Evolutionary conservation across 495 filamentous ascomycete genomes (phyloP).

Genomic region (Viridothelium virens): DNA sequence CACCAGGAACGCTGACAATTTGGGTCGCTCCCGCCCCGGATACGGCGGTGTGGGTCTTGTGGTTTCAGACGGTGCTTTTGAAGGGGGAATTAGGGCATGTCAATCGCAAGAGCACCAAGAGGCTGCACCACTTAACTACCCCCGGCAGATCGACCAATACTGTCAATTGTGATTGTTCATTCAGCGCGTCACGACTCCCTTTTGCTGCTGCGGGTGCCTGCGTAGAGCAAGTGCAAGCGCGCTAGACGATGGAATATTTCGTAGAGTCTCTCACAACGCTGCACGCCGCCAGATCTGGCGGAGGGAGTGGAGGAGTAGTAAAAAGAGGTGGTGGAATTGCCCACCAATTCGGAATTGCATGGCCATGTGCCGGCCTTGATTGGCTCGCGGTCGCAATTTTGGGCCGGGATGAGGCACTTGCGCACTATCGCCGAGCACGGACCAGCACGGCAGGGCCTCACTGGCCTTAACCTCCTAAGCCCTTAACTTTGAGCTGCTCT

Average conservation of each 20-base stretch:
- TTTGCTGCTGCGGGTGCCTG: no score
- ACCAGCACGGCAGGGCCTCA: background rate
- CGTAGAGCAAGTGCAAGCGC: no score
- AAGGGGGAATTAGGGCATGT: background rate
- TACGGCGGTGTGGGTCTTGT: background rate
- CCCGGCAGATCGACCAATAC: conserved; percentile 6
- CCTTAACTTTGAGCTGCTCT: no score
- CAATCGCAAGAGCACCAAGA: background rate
- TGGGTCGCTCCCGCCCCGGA: background rate
- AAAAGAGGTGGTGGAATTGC: background rate
- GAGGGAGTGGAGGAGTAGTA: background rate
- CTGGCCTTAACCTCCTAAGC: background rate
- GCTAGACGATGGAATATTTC: no score
- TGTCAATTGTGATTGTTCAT: background rate
- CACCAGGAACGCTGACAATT: background rate
- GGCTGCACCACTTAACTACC: background rate
- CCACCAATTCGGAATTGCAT: conserved; percentile 10
- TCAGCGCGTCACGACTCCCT: no score
- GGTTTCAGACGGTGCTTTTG: background rate
- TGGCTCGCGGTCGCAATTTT: background rate
- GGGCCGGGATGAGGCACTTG: background rate
- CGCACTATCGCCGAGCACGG: background rate
- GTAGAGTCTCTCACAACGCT: no score
- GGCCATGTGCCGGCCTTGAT: background rate
- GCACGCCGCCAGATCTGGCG: background rate